Evolutionary conservation across 169 alveolate species (phyloP).

Genomic region (Cryptosporidium canis): DNA sequence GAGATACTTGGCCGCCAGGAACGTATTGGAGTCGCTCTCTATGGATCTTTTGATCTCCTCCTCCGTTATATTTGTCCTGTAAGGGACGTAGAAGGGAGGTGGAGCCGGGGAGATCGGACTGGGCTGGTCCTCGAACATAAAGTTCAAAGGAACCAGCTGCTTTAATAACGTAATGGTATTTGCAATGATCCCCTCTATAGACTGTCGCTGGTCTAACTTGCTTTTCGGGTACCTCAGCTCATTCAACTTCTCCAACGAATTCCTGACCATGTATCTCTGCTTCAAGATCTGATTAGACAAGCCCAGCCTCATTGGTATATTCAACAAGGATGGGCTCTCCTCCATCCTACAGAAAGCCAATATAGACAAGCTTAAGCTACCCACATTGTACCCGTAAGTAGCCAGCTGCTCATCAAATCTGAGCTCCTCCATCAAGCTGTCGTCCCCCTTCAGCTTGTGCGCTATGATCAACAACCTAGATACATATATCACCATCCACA

Average conservation of each 20-base stretch:
- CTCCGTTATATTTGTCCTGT: constrained; percentile 42
- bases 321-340: constrained; percentile 5
- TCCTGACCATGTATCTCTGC: constrained; percentile 41
- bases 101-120: constrained; percentile 71
- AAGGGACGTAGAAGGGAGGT: constrained; percentile 50
- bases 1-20: constrained; percentile 51
- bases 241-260: constrained; percentile 35
- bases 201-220: background rate
- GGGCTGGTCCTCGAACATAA: constrained; percentile 46
- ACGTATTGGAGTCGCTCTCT: constrained; percentile 60
- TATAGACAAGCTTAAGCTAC: constrained; percentile 35
- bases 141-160: constrained; percentile 18
- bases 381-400: constrained; percentile 28
- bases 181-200: background rate
- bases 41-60: constrained; percentile 21
- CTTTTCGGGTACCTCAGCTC: constrained; percentile 1
- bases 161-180: background rate
- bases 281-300: constrained; percentile 49
- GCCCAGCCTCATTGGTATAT: constrained; percentile 40
- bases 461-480: constrained; percentile 6
- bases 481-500: constrained; percentile 45
- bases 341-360: constrained; percentile 41
- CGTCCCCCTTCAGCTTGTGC: background rate
- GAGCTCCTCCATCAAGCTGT: background rate
- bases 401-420: constrained; percentile 23